Base-by-base conservation (phyloP, 2,329 filamentous ascomycete species). In the Aureobasidium vineae region DNA sequence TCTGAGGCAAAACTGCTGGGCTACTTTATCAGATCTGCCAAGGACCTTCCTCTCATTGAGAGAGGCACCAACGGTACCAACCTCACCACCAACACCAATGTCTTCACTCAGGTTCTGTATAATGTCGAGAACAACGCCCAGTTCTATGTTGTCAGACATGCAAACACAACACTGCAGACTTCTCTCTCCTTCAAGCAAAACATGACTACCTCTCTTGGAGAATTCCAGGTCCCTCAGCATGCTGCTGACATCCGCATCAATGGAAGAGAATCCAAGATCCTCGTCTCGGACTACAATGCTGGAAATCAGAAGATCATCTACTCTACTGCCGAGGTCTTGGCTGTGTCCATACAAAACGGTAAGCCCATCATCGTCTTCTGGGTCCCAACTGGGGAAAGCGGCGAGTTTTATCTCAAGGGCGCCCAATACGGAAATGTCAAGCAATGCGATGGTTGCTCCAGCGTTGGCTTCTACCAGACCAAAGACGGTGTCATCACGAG, bases 1-100 rank as follows among this genome's bases (percentile, higher is more conserved):
- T 84, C 85, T 66, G 86, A 89, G 73, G 87, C 85, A 0, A 88
- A 88, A 73, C 79, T 87, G 23, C 75, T 88, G 33, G 83, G 83
- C 1, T 73, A 88, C 63, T 88, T 89, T 71, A 86, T 85, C 0
- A 80, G 85, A 41, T 80, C 83, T 53, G 85, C 86, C 4, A 78
- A 79, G 26, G 85, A 86, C 63, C 75, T 88, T 41, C 81, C 84
- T 0, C 80, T 84, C 69, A 86, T 84, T 0, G 80, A 87, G 57
- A 77, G 84, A 21, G 66, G 76, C 11, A 78, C 75, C 1, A 82
- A 84, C 69, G 81, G 79, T 38, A 86, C 81, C 2, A 66, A 68
- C 5, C 69, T 72, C 31, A 74, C 74, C 15, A 85, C 84, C 68
- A 79, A 83, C 1, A 82, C 79, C 6, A 65, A 78, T 0, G 80